These are phyloP conservation scores for Crithidia sp. DNA, from an alignment of 208 protist genomes.

Conservation along the genomic window DNA sequence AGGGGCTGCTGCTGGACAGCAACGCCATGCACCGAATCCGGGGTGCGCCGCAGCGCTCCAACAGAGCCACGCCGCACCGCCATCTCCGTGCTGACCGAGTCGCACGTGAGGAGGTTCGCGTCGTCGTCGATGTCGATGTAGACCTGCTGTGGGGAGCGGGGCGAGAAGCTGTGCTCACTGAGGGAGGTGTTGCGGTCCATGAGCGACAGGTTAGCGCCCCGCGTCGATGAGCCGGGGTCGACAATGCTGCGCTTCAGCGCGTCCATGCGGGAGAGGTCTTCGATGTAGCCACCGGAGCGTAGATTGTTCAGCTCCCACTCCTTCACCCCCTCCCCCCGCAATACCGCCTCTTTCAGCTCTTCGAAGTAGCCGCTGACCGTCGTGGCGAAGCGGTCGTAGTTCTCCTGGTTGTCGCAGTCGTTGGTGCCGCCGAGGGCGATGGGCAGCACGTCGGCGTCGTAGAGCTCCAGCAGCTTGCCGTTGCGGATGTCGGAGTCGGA, in stretches of 20 bases:
- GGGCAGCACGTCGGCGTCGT: conserved; percentile 62
- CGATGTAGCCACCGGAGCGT: conserved; percentile 32
- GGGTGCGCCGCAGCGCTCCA: neutral
- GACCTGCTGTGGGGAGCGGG: neutral
- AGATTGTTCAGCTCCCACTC: conserved; percentile 75
- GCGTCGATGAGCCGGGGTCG: conserved; percentile 12
- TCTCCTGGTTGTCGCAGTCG: conserved; percentile 48
- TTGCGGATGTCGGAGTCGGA: conserved; percentile 41
- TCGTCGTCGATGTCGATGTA: conserved; percentile 29
- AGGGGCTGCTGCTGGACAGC: neutral
- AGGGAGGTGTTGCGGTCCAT: neutral
- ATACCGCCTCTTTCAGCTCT: conserved; percentile 49
- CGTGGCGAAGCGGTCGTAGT: conserved; percentile 41
- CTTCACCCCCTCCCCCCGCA: conserved; percentile 58
- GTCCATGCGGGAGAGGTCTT: conserved; percentile 24
- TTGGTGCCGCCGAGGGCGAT: conserved; percentile 63
- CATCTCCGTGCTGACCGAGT: conserved; percentile 25
- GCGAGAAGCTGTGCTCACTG: conserved; percentile 3
- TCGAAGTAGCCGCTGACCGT: conserved; percentile 56
- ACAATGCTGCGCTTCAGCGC: conserved; percentile 33
- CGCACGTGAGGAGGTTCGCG: conserved; percentile 40
- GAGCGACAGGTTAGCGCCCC: neutral
- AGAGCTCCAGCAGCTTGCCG: conserved; percentile 51
- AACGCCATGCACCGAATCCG: neutral
- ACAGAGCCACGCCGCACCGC: neutral